Evolutionary conservation across 768 basidiomycete genomes (phyloP), one percentile per base, ranked within the genome.

Genomic region (Rhodotorula diobovata): DNA sequence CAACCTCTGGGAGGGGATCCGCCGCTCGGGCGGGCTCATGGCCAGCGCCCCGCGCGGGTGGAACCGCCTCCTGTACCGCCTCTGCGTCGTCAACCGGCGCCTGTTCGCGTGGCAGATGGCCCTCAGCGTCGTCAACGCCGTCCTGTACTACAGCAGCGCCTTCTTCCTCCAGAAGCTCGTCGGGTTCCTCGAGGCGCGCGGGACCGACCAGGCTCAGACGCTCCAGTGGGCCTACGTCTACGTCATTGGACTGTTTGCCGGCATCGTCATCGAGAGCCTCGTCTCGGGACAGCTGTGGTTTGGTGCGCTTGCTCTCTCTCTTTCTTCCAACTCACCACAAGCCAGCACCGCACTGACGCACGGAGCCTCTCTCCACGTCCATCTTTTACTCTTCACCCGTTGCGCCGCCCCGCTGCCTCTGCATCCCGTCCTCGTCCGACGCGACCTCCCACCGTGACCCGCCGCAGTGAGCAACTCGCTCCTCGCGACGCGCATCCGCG

Each of bases 141-240:
- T 66, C 21, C 67, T 75, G 21, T 75, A 74, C 75, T 78, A 78
- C 68, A 66, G 71, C 34, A 76, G 76, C 12, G 77, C 77, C 16
- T 77, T 75, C 68, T 77, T 78, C 71, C 75, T 78, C n/a, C 70
- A 77, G 30, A 60, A 54, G 5, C 55, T 78, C 62, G 75, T 78
- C 25, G 32, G 55, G 30, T 75, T 73, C 60, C 69, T 78, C 58
- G 77, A 78, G 55, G 12, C 35, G 35, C 48, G 62, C 23, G 48
- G 58, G 20, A 48, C 57, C 25, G 46, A 32, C 21, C 43, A 51
- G 4, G n/a, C 43, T n/a, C 35, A 54, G 32, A 32, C n/a, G 9
- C 15, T 64, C 2, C 48, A 53, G 32, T 73, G 74, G 74, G 71
- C 68, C 15, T 75, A 68, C 62, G 61, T 71, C 32, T 76, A 66